Evolutionary conservation across 352 stramenopile species (phyloP).

Genomic region (Phytophthora fragariae): DNA sequence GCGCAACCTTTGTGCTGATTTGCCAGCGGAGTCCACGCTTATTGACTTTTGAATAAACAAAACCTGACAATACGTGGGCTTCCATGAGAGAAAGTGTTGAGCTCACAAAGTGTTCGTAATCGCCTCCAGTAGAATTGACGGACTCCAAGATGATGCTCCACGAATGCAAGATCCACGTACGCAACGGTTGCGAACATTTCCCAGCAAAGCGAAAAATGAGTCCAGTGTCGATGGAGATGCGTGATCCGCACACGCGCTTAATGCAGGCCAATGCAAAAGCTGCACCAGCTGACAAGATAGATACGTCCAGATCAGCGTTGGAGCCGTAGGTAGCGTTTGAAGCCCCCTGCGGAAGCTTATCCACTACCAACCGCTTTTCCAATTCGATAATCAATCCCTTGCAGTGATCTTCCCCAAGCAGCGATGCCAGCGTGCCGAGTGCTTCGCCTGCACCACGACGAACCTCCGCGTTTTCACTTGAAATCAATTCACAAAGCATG

Average conservation of each 20-base stretch:
- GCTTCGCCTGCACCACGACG: slow-evolving; percentile 79
- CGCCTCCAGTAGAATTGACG: slow-evolving; percentile 70
- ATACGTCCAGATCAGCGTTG: slow-evolving; percentile 47
- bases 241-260: slow-evolving; percentile 79
- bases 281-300: slow-evolving; percentile 62
- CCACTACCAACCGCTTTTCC: slow-evolving; percentile 69
- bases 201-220: slow-evolving; percentile 78
- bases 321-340: slow-evolving; percentile 37
- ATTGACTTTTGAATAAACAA: slow-evolving; percentile 74
- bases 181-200: slow-evolving; percentile 77
- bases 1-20: slow-evolving; percentile 61
- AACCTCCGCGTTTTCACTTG: slow-evolving; percentile 66
- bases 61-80: slow-evolving; percentile 76
- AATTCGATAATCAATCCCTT: slow-evolving; percentile 71
- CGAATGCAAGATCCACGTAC: slow-evolving; percentile 84
- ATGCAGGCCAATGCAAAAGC: slow-evolving; percentile 85
- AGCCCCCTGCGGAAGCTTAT: slow-evolving; percentile 56
- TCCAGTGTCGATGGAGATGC: slow-evolving; percentile 76
- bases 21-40: slow-evolving; percentile 62
- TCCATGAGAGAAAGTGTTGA: slow-evolving; percentile 82
- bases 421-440: slow-evolving; percentile 63
- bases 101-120: slow-evolving; percentile 86
- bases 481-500: slow-evolving; percentile 85
- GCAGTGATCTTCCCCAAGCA: slow-evolving; percentile 58
- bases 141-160: slow-evolving; percentile 89